Evolutionary conservation across 2,329 filamentous ascomycete species (phyloP).

Genomic region (Aureobasidium sp.): DNA sequence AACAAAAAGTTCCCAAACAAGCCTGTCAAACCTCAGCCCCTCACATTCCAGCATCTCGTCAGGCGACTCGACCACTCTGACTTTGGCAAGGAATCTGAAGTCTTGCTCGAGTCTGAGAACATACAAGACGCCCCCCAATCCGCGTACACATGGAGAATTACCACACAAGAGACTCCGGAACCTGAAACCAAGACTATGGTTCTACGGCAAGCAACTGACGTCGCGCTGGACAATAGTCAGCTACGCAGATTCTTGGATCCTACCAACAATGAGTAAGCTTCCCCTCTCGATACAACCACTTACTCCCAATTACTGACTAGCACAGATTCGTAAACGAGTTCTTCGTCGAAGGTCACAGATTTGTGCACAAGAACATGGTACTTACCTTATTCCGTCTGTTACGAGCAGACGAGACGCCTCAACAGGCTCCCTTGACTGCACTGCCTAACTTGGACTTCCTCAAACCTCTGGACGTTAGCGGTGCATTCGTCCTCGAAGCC

Average conservation of each 20-base stretch:
- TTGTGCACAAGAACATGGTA: slow-evolving; percentile 64
- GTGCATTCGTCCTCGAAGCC: slow-evolving; percentile 65
- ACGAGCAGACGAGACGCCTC: slow-evolving; percentile 37
- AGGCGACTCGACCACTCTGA: slow-evolving; percentile 39
- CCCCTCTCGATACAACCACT: background rate
- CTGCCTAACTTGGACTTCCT: slow-evolving; percentile 53
- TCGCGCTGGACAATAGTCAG: background rate
- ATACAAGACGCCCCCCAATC: slow-evolving; percentile 24
- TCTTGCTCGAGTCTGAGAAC: slow-evolving; percentile 9
- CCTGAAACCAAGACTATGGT: slow-evolving; percentile 25
- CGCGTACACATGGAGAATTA: slow-evolving; percentile 4
- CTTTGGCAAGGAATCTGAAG: slow-evolving; percentile 30
- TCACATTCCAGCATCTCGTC: slow-evolving; percentile 22
- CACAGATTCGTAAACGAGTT: slow-evolving; percentile 64
- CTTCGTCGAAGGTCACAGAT: slow-evolving; percentile 61
- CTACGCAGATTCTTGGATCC: slow-evolving; percentile 11
- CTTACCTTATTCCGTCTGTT: slow-evolving; percentile 63
- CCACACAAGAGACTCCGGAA: slow-evolving; percentile 23
- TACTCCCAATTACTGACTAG: slow-evolving; percentile 27
- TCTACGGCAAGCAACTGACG: slow-evolving; percentile 20
- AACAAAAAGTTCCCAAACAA: slow-evolving; percentile 35
- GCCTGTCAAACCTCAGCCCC: slow-evolving; percentile 20
- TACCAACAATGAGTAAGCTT: slow-evolving; percentile 11
- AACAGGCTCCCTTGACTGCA: slow-evolving; percentile 35
- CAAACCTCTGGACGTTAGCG: slow-evolving; percentile 60